Conservation (phyloP, 2,329 filamentous ascomycete genomes). For the Stemphylium lycopersici region DNA sequence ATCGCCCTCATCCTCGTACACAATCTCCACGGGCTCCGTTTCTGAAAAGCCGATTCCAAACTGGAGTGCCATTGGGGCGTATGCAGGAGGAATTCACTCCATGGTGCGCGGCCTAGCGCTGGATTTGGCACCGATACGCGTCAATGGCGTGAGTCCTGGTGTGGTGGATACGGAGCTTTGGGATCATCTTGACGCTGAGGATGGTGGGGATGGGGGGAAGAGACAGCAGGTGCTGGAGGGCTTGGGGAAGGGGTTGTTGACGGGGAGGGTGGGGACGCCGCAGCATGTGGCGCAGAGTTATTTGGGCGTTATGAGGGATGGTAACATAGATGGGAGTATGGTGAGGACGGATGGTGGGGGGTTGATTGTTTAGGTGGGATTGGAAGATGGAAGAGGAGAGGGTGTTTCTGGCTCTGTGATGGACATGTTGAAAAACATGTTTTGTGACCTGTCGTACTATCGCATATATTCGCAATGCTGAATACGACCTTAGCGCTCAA, state of each 20-base stretch:
- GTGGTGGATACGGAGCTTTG: constrained; percentile 55
- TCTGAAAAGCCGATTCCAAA: constrained; percentile 58
- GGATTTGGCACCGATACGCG: constrained; percentile 67
- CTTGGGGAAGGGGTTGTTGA: constrained; percentile 30
- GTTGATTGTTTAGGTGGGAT: constrained; percentile 17
- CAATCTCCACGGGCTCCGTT: constrained; percentile 62
- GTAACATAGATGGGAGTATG: constrained; percentile 54
- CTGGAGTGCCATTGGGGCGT: constrained; percentile 58
- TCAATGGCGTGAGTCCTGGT: constrained; percentile 67
- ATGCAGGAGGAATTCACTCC: constrained; percentile 59
- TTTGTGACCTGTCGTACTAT: no score
- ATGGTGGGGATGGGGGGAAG: constrained; percentile 15
- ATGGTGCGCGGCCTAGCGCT: constrained; percentile 64
- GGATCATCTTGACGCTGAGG: constrained; percentile 34
- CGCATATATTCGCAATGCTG: no score
- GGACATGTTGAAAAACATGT: no score
- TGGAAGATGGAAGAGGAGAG: no score
- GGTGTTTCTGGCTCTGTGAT: no score
- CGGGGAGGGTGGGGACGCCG: constrained; percentile 32
- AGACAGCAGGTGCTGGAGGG: constrained; percentile 22
- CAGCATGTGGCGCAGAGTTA: constrained; percentile 53
- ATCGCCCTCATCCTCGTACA: constrained; percentile 57
- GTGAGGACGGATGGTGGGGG: constrained; percentile 53
- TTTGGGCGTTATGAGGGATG: constrained; percentile 56
- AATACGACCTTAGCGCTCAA: no score